phyloP scores from a whole-genome alignment of 306 rosid genomes.

The Pterocarpus santalinus region DNA sequence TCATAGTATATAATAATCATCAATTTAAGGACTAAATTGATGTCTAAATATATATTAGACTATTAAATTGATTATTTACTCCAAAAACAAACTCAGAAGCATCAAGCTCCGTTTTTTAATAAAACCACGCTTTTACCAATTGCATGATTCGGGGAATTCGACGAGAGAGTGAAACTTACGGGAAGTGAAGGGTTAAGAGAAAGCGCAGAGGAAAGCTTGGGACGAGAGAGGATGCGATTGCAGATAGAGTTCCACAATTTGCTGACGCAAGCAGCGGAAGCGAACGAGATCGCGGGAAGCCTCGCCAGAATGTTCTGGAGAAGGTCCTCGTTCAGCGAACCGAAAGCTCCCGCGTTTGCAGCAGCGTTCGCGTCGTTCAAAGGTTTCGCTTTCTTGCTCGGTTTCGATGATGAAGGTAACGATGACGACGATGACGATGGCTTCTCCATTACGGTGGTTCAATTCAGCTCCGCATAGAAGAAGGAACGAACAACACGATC shows the following conservation, averaged over 20 bases:
- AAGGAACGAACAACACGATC: background rate
- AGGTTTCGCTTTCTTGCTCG: constrained; percentile 45
- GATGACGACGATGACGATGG: constrained; percentile 32
- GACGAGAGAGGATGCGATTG: constrained; percentile 65
- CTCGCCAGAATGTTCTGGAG: constrained; percentile 49
- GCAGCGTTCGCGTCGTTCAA: background rate
- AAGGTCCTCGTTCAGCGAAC: constrained; percentile 53
- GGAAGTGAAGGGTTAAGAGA: constrained; percentile 65
- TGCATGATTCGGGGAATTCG: background rate
- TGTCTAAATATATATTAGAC: background rate
- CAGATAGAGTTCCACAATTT: constrained; percentile 65
- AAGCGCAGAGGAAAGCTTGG: constrained; percentile 75
- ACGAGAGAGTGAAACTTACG: constrained; percentile 40
- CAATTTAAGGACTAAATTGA: background rate
- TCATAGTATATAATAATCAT: background rate
- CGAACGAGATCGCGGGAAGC: constrained; percentile 69
- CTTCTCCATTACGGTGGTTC: constrained; percentile 39
- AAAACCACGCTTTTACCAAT: background rate
- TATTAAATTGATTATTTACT: background rate
- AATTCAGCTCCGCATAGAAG: background rate
- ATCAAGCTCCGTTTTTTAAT: background rate
- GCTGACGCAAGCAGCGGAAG: constrained; percentile 74
- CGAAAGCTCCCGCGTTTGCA: background rate
- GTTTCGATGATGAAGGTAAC: constrained; percentile 23
- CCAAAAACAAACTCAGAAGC: background rate